Conservation (phyloP, 2,329 filamentous ascomycete species). For the Penicillium concentricum region DNA sequence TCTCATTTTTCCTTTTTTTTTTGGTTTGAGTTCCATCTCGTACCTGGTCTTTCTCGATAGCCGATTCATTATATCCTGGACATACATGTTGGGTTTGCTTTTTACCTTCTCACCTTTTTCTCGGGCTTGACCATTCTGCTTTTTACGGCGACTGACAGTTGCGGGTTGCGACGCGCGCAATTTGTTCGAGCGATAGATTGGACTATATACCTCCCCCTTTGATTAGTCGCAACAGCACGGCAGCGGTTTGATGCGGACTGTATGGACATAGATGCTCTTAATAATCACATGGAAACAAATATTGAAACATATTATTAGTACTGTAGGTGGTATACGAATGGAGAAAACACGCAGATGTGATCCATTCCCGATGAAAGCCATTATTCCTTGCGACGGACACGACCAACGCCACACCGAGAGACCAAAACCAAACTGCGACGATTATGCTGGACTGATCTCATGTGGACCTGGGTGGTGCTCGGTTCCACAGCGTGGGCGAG, state of each 20-base stretch:
- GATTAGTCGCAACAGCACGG: not conserved
- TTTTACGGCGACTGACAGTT: conserved; percentile 5
- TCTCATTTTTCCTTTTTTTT: not conserved
- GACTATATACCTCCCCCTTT: conserved; percentile 12
- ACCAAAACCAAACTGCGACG: not conserved
- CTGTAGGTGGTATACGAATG: not conserved
- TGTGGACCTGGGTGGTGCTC: not conserved
- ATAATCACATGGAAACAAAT: not conserved
- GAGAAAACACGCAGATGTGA: not conserved
- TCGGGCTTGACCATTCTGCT: not conserved
- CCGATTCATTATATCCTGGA: conserved; percentile 13
- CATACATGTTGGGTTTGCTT: conserved; percentile 13
- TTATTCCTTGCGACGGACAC: too few relatives aligned
- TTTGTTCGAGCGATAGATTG: conserved; percentile 22
- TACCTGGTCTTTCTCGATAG: not conserved
- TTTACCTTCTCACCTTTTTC: not conserved
- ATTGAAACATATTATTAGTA: conserved; percentile 1
- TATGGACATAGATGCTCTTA: conserved; percentile 3
- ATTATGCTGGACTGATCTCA: not conserved
- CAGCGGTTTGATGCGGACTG: not conserved
- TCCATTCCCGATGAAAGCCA: not conserved
- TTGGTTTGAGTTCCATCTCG: not conserved
- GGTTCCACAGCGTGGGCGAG: conserved; percentile 11
- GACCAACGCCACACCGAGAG: not conserved
- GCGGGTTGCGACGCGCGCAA: not conserved